A percentile compares a stretch with the other conserved stretches of the same genome.
phyloP scores from a whole-genome alignment of 768 basidiomycete genomes.

The Kwoniella sp. region DNA sequence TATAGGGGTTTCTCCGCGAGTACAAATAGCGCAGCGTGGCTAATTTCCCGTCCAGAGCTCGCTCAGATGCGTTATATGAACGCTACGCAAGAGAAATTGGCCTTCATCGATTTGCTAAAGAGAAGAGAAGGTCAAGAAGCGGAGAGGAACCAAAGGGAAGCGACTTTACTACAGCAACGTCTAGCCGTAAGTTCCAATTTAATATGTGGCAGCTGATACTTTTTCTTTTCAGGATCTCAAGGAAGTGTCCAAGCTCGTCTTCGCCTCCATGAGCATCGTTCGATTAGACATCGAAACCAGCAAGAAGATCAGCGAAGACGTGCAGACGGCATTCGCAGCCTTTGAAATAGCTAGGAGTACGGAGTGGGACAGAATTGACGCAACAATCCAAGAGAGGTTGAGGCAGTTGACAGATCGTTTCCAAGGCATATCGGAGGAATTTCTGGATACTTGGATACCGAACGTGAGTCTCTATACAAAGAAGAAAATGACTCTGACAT shows the following conservation, averaged over 20 bases:
- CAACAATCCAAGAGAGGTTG: background rate
- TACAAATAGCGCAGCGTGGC: no score
- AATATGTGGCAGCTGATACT: background rate
- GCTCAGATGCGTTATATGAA: constrained; percentile 39
- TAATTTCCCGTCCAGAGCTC: constrained; percentile 25
- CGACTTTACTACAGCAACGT: constrained; percentile 1
- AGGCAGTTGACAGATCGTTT: background rate
- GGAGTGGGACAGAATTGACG: constrained; percentile 8
- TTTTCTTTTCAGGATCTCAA: background rate
- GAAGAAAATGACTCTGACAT: background rate
- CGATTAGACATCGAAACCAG: constrained; percentile 2
- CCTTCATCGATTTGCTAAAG: constrained; percentile 34
- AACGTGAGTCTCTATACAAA: background rate
- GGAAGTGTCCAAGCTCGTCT: background rate
- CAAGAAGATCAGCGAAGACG: background rate
- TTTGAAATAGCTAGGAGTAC: background rate
- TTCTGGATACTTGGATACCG: background rate
- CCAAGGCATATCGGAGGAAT: constrained; percentile 1
- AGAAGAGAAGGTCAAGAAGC: constrained; percentile 18
- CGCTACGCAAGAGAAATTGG: constrained; percentile 42
- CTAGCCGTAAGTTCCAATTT: constrained; percentile 13
- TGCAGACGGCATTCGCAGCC: constrained; percentile 3
- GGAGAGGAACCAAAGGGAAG: constrained; percentile 2
- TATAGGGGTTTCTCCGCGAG: background rate
- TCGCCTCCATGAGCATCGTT: background rate